Conservation (phyloP, 306 rosid genomes). For the Notholithocarpus densiflorus region DNA sequence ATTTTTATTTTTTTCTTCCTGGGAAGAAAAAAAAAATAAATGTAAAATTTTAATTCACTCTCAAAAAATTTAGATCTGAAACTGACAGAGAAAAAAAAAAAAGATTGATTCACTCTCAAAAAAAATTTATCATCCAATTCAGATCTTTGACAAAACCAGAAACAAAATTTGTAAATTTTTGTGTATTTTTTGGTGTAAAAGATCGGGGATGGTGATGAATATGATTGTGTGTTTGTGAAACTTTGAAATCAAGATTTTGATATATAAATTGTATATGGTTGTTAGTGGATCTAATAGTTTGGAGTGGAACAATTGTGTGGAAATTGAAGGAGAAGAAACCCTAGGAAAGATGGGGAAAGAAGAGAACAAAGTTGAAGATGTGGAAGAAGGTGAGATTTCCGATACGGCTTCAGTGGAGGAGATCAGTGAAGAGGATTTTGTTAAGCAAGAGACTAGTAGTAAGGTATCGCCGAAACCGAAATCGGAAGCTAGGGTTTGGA, state of each 20-base stretch:
- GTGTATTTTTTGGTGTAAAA: background rate
- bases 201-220: background rate
- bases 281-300: conserved; percentile 39
- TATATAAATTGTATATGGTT: conserved; percentile 44
- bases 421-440: conserved; percentile 84
- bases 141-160: conserved; percentile 15
- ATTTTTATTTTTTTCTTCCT: background rate
- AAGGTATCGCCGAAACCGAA: conserved; percentile 29
- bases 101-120: no score
- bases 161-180: conserved; percentile 19
- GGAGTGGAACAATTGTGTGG: conserved; percentile 25
- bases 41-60: background rate
- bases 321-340: conserved; percentile 22
- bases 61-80: conserved; percentile 3
- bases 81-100: conserved; percentile 7
- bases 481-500: conserved; percentile 63
- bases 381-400: conserved; percentile 95
- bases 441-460: conserved; percentile 48
- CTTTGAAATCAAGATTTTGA: conserved; percentile 3
- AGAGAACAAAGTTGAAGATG: conserved; percentile 52
- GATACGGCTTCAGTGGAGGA: conserved; percentile 89
- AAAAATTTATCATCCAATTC: background rate
- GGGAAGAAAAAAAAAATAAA: background rate
- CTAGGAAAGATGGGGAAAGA: conserved; percentile 52
- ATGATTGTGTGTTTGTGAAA: background rate